These are phyloP conservation scores for Dalechampia spathulata DNA, from an alignment of 441 rosid genomes.

Conservation along the genomic window DNA sequence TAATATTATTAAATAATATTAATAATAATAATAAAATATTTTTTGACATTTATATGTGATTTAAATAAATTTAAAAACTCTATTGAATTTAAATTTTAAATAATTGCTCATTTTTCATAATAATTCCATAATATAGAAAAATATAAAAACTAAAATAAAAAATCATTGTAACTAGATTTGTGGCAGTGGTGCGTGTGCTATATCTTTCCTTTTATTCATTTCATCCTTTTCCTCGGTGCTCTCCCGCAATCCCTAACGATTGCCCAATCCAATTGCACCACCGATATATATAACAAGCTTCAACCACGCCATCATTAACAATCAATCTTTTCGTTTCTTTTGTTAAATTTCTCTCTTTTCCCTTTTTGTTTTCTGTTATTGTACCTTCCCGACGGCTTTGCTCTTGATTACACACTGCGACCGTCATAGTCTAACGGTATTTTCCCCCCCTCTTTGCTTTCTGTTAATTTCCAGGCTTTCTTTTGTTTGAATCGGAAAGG, in stretches of 20 bases:
- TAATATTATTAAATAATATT: no score
- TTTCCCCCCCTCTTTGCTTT: not conserved
- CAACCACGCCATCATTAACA: not conserved
- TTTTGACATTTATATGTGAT: no score
- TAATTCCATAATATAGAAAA: no score
- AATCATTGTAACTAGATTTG: no score
- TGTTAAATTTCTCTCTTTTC: not conserved
- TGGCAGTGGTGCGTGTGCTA: no score
- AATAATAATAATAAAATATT: no score
- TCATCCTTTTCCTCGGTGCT: no score
- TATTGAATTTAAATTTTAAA: no score
- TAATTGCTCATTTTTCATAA: no score
- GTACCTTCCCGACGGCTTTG: not conserved
- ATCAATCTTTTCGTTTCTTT: not conserved
- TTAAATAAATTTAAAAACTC: no score
- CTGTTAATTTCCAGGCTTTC: slow-evolving; percentile 11
- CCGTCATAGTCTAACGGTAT: slow-evolving; percentile 2
- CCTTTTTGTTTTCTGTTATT: slow-evolving; percentile 7
- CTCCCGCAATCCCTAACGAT: not conserved
- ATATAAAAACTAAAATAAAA: no score
- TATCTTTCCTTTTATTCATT: no score
- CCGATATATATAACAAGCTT: not conserved
- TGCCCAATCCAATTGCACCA: slow-evolving; percentile 10
- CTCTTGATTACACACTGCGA: not conserved
- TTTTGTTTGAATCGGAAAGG: not conserved